Percentiles rank a stretch among this genome's conserved stretches.
These are phyloP conservation scores for Cynanchum wilfordii DNA, from an alignment of 257 asterid genomes.

Conservation along the genomic window DNA sequence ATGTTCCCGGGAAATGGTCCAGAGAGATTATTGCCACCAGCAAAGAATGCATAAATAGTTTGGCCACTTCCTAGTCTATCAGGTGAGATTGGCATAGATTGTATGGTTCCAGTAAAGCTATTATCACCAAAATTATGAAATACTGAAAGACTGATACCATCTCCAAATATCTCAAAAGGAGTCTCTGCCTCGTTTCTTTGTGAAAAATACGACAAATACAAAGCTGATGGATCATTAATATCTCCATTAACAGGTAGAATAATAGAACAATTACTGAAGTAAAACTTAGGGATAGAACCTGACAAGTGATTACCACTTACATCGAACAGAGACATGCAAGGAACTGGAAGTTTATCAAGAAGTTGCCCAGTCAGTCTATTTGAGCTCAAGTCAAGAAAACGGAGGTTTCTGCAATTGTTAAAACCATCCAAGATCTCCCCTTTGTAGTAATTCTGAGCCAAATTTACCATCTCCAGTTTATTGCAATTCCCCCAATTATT, in stretches of 20 bases:
- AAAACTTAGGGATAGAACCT: constrained; percentile 69
- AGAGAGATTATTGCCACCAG: constrained; percentile 61
- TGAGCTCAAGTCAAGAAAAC: constrained; percentile 74
- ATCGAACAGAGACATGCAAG: constrained; percentile 80
- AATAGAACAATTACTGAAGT: constrained; percentile 37
- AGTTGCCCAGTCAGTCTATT: constrained; percentile 67
- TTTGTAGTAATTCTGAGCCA: constrained; percentile 60
- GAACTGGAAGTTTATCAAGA: constrained; percentile 57
- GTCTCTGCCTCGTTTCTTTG: constrained; percentile 34
- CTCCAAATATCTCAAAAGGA: constrained; percentile 35
- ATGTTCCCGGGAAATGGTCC: constrained; percentile 56
- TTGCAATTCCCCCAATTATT: constrained; percentile 67
- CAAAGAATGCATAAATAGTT: constrained; percentile 70
- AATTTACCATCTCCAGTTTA: constrained; percentile 70
- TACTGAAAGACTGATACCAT: constrained; percentile 35
- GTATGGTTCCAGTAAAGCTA: constrained; percentile 53
- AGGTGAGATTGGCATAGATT: constrained; percentile 55
- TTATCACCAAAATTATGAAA: constrained; percentile 70
- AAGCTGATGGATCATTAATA: constrained; percentile 42
- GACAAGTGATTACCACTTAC: constrained; percentile 62
- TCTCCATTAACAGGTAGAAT: constrained; percentile 18
- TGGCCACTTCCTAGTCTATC: constrained; percentile 38
- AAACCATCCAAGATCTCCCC: constrained; percentile 48
- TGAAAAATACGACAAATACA: constrained; percentile 51
- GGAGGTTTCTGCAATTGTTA: constrained; percentile 65